These are phyloP conservation scores for Paraphaeosphaeria sporulosa DNA, from an alignment of 2,329 filamentous ascomycete genomes.

Conservation along the genomic window DNA sequence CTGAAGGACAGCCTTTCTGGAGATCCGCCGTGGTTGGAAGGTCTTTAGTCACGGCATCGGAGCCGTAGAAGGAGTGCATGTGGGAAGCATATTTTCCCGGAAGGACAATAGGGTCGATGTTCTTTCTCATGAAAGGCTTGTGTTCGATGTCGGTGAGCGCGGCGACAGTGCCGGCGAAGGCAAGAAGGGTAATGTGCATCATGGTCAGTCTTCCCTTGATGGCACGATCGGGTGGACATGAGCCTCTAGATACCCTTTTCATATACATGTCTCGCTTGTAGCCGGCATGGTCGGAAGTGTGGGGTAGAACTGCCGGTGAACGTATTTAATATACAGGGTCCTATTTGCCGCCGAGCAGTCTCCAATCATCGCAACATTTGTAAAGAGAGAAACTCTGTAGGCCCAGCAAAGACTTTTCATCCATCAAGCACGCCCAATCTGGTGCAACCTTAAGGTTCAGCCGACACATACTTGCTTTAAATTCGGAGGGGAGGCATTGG, in stretches of 20 bases:
- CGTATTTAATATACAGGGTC: not conserved
- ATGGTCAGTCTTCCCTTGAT: not conserved
- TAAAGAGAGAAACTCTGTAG: not conserved
- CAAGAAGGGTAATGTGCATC: not conserved
- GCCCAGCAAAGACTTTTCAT: not conserved
- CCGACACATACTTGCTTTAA: too few relatives aligned
- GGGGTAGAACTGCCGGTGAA: constrained; percentile 6
- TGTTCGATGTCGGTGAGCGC: constrained; percentile 18
- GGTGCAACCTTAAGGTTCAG: too few relatives aligned
- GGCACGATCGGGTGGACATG: too few relatives aligned
- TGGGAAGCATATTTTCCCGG: constrained; percentile 49
- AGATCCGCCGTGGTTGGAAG: constrained; percentile 44
- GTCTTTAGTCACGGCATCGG: constrained; percentile 47
- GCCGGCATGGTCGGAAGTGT: not conserved
- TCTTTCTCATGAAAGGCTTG: constrained; percentile 49
- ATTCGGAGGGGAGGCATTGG: too few relatives aligned
- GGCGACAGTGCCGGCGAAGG: constrained; percentile 1
- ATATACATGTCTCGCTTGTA: constrained; percentile 1
- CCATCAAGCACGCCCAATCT: not conserved
- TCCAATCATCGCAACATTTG: not conserved
- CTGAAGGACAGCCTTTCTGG: constrained; percentile 51
- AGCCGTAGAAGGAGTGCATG: constrained; percentile 52
- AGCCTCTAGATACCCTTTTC: not conserved
- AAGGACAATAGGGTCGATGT: constrained; percentile 51
- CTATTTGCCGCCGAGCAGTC: not conserved